These are phyloP conservation scores for Parmales sp. DNA, from an alignment of 108 stramenopile species.

Conservation along the genomic window DNA sequence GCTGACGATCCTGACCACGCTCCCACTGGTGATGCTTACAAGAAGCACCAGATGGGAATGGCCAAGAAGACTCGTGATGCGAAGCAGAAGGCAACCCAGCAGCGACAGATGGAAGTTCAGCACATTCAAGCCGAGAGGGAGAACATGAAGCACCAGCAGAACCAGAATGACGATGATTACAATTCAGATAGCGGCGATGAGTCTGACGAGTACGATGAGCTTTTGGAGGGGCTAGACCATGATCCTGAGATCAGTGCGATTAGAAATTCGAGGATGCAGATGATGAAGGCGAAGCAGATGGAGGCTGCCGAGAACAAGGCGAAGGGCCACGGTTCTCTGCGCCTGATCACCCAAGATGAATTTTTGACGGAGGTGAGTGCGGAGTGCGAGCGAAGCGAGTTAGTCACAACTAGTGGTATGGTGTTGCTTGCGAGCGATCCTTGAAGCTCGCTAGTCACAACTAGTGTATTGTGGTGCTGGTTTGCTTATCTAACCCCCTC, in stretches of 20 bases:
- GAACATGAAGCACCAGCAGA: conserved; percentile 25
- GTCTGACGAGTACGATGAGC: conserved; percentile 24
- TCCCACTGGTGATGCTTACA: conserved; percentile 43
- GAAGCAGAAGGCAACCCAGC: conserved; percentile 14
- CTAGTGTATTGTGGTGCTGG: no score
- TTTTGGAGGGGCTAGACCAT: conserved; percentile 40
- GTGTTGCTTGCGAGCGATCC: conserved; percentile 17
- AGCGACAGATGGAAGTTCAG: conserved; percentile 21
- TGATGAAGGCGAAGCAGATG: conserved; percentile 55
- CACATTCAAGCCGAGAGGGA: conserved; percentile 29
- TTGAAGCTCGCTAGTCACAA: background rate
- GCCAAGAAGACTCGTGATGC: conserved; percentile 15
- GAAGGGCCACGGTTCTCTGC: conserved; percentile 86
- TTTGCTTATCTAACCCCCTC: no score
- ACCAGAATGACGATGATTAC: conserved; percentile 18
- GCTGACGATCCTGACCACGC: conserved; percentile 49
- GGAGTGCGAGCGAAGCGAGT: no score
- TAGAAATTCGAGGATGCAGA: conserved; percentile 62
- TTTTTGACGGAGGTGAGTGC: conserved; percentile 91
- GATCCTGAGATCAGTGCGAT: conserved; percentile 57
- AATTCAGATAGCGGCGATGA: conserved; percentile 14
- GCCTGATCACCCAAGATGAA: conserved; percentile 88
- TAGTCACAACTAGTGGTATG: no score
- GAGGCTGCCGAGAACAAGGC: conserved; percentile 56
- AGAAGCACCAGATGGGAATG: conserved; percentile 13